Evolutionary conservation across 306 rosid species (phyloP), one percentile per base, ranked within the genome.

Genomic region (Gleditsia sinensis): DNA sequence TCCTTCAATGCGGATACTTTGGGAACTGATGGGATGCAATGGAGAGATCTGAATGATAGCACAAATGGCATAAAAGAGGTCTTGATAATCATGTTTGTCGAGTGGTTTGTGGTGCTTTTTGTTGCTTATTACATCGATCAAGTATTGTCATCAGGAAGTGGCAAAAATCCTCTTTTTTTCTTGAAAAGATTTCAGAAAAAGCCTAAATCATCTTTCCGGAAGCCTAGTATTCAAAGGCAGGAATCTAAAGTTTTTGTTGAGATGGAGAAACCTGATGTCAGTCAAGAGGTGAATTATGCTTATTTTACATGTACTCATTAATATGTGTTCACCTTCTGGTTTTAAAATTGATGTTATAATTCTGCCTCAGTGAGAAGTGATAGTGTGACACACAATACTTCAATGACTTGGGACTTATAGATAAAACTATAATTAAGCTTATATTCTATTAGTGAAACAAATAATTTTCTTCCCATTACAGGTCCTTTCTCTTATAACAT

Each of bases 231-330:
- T 65, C 78, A 68, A 42, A 72, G 79, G 79, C 91, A 89, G 73
- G 95, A 69, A 27, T 88, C 92, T 51, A 91, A 87, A 57, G 96
- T 89, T 62, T 77, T 83, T 33, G 85, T 93, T 67, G 85, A 85
- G 78, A 88, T 87, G 81, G 98, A 93, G 39, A 89, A 88, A 86
- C 86, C 83, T 3, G 97, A 93, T 81, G 89, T 93, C 75, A 59
- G 36, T 55, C 97, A 87, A 75, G 98, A 93, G 96, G 98, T 91
- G 74, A 80, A 1, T 60, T 80, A 83, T 73, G 36, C 57, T 55
- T 72, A 14, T 60, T 33, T 34, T 54, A 14, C 42, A 55, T 20
- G 24, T 8, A 20, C 67, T 55, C n/a, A 62, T 25, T 58, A 9
- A n/a, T 60, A 40, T 58, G 19, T 42, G 30, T 37, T 73, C 17